Evolutionary conservation across 208 protist species (phyloP).

Genomic region (Trypanosoma caninum): DNA sequence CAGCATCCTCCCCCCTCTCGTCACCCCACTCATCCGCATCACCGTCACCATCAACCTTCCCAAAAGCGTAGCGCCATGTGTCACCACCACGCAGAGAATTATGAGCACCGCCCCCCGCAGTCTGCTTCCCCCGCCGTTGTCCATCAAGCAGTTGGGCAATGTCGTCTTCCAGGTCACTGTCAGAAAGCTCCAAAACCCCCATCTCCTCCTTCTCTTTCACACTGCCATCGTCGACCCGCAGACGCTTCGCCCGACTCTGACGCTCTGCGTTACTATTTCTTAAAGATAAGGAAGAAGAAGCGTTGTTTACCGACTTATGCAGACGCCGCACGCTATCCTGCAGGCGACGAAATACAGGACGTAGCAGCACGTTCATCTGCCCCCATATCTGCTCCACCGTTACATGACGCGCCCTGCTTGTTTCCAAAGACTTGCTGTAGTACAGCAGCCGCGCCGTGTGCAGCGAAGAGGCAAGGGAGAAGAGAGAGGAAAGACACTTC

Average conservation of each 20-base stretch:
- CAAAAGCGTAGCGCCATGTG: slow-evolving; percentile 84
- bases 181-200: slow-evolving; percentile 42
- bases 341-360: slow-evolving; percentile 75
- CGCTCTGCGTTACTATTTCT: no score
- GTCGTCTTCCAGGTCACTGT: slow-evolving; percentile 86
- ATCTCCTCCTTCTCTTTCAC: slow-evolving; percentile 17
- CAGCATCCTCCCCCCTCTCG: slow-evolving; percentile 29
- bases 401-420: slow-evolving; percentile 47
- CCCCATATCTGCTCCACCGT: slow-evolving; percentile 89
- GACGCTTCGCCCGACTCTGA: not conserved
- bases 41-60: slow-evolving; percentile 40
- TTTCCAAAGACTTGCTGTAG: slow-evolving; percentile 56
- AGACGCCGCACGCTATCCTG: slow-evolving; percentile 55
- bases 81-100: slow-evolving; percentile 27
- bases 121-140: slow-evolving; percentile 23
- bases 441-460: slow-evolving; percentile 69
- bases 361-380: slow-evolving; percentile 75
- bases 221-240: slow-evolving; percentile 6
- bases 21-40: slow-evolving; percentile 33
- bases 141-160: slow-evolving; percentile 52
- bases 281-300: no score
- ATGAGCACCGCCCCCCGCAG: not conserved
- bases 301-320: slow-evolving; percentile 36
- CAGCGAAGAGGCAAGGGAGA: slow-evolving; percentile 65
- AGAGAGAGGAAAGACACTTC: slow-evolving; percentile 70